Base-by-base conservation (phyloP, 2,329 filamentous ascomycete genomes). In the Colletotrichum eleusines region DNA sequence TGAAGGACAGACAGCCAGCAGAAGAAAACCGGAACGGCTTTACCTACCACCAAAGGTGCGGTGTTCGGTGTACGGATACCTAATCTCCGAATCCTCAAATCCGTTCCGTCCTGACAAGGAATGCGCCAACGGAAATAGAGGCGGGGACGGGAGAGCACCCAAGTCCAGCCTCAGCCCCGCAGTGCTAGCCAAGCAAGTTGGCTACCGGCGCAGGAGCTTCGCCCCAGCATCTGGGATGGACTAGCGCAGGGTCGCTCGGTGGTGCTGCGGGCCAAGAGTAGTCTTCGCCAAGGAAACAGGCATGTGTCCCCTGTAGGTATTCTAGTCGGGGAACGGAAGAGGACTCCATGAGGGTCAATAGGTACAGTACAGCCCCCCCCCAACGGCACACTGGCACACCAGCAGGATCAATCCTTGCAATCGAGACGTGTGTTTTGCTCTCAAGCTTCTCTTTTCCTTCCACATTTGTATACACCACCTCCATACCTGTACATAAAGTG, bases 231-330 rank as follows among this genome's bases (percentile, higher is more conserved):
- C 38, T 8, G 18, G 55, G 11, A n/a, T 2, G 40, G 50, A 44
- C 61, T 63, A 44, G 61, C 35, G 38, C 51, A 28, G 8, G 38
- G 26, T 33, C 31, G 31, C 31, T 31, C 23, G 38, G 26, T 35
- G 50, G 33, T 26, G 38, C 35, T 51, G 59, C 16, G 46, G 33
- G 33, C 59, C 59, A 28, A 50, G 33, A 33, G 7, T n/a, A 31
- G 38, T 44, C 26, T 46, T n/a, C 28, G 48, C 26, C 50, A 63
- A 63, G 50, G n/a, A 42, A 55, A 55, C 33, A 46, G 50, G 20
- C 50, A 44, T 46, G 38, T 55, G 26, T 38, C 18, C n/a, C n/a
- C n/a, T n/a, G n/a, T n/a, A n/a, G n/a, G n/a, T n/a, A n/a, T n/a
- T n/a, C n/a, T n/a, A n/a, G n/a, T n/a, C n/a, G n/a, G n/a, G n/a